Percentiles rank a stretch among this genome's conserved stretches.
Conservation (phyloP, 1,139 yeast genomes). For the Geotrichum fermentans region DNA sequence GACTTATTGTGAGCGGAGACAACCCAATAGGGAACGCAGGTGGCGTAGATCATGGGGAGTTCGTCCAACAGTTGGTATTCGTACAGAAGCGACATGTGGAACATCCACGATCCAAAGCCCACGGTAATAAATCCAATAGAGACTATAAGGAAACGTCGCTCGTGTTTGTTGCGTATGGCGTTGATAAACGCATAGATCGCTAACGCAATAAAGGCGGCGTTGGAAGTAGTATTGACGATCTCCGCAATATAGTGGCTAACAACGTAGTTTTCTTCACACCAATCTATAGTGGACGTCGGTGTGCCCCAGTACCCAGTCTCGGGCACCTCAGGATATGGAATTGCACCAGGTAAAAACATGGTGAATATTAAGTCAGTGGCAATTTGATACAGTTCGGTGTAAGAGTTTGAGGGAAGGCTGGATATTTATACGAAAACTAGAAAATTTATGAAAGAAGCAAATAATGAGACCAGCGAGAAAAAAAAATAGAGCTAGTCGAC, state of each 20-base stretch:
- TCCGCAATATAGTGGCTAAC: constrained; percentile 82
- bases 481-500: no score
- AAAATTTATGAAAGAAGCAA: no score
- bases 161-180: constrained; percentile 57
- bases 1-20: constrained; percentile 63
- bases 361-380: no score
- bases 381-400: no score
- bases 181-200: constrained; percentile 65
- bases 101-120: constrained; percentile 90
- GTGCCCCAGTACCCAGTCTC: constrained; percentile 33
- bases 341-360: constrained; percentile 23
- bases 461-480: no score
- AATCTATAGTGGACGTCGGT: constrained; percentile 68
- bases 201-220: constrained; percentile 60
- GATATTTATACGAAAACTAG: no score
- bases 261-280: constrained; percentile 96
- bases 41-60: constrained; percentile 95
- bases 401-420: no score
- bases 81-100: constrained; percentile 90
- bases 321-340: constrained; percentile 33
- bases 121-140: constrained; percentile 79
- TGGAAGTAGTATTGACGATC: constrained; percentile 75
- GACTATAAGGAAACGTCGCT: constrained; percentile 62
- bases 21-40: constrained; percentile 92
- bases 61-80: constrained; percentile 90